Base-by-base conservation (phyloP, 2,329 filamentous ascomycete species). In the Stagonosporopsis chrysanthemi region DNA sequence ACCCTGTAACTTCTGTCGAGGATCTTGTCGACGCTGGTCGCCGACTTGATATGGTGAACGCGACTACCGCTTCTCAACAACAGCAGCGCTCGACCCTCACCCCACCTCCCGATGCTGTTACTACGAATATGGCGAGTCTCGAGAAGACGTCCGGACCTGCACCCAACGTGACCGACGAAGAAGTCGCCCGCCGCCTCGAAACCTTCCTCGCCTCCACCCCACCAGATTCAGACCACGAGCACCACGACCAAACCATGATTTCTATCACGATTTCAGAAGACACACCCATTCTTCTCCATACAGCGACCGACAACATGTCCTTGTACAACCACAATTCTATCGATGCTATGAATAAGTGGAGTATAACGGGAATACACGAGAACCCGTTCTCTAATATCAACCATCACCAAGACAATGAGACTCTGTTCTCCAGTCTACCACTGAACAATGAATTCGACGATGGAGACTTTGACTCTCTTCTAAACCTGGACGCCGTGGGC, bases 171-270 rank as follows among this genome's bases (percentile, higher is more conserved):
- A 76, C 78, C 4, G 81, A 82, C 63, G 79, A 79, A 58, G 80
- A 81, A 59, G 78, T 83, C 22, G 80, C 79, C 4, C 74, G 76
- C 24, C 75, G 78, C 29, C 73, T 83, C 23, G 80, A 81, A 67
- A 78, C 76, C 1, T 83, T 81, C 75, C 77, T 83, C n/a, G 80
- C 80, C 11, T 79, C 78, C 35, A 82, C 80, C 2, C 81, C 81
- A 3, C 81, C 81, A 2, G 77, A 80, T 28, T 80, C 70, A 7
- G 75, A 78, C 52, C 71, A 77, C 59, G 70, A 75, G 52, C 67
- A 72, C 55, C 62, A 68, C 24, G 56, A 65, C 40, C 63, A 71
- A 45, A 52, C 67, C 12, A 72, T 74, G 51, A 60, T 71, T 40
- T 60, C 67, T 9, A 72, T 74, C 49, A 66, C 68, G 12, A 72